phyloP scores from a whole-genome alignment of 2,329 filamentous ascomycete species.

The Pseudocercospora fuligena region DNA sequence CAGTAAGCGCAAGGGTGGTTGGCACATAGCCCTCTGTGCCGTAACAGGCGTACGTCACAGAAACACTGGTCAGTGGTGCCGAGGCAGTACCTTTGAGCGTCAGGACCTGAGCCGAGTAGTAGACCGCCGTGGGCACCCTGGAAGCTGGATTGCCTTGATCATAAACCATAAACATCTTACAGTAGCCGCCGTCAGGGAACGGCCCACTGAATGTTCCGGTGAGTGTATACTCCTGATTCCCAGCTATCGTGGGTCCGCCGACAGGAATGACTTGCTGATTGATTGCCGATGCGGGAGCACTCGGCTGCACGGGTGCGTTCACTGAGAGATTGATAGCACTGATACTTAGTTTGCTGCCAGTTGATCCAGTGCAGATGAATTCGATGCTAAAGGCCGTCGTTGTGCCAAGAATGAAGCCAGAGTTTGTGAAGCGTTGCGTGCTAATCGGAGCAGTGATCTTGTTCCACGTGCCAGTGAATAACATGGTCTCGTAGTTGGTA shows the following conservation, averaged over 20 bases:
- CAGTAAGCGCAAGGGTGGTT: too few relatives aligned
- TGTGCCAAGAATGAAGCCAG: not conserved
- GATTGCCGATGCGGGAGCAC: not conserved
- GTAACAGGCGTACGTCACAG: not conserved
- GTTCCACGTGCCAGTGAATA: conserved; percentile 2
- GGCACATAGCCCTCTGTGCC: not conserved
- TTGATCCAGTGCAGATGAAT: not conserved
- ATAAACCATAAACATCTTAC: not conserved
- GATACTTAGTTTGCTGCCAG: not conserved
- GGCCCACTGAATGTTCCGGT: not conserved
- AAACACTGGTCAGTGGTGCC: not conserved
- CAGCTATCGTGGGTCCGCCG: not conserved
- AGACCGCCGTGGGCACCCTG: not conserved
- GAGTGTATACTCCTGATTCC: not conserved
- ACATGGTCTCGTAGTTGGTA: too few relatives aligned
- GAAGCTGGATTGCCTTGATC: not conserved
- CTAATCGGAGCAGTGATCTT: not conserved
- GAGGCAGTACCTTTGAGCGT: not conserved
- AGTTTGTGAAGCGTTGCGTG: conserved; percentile 1
- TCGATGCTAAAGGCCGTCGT: conserved; percentile 2
- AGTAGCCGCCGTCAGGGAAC: not conserved
- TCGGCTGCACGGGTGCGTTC: not conserved
- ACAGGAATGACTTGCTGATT: not conserved
- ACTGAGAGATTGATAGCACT: not conserved
- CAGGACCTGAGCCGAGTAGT: not conserved